phyloP scores from a whole-genome alignment of 2,329 filamentous ascomycete species.

The Sporothrix sp. region DNA sequence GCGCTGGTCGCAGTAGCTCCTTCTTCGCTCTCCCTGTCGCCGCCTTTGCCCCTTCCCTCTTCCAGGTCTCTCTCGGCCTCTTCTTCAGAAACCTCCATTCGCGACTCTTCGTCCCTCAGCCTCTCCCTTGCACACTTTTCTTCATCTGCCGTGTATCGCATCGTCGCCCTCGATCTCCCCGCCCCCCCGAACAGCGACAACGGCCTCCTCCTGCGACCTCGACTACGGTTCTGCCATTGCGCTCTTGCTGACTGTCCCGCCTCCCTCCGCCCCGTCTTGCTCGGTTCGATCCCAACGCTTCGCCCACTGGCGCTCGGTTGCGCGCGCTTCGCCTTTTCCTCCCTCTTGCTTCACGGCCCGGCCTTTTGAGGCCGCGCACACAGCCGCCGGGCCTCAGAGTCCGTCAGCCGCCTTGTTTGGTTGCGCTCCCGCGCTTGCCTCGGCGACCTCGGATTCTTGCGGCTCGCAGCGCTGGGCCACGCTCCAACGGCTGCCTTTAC shows the following conservation, averaged over 20 bases:
- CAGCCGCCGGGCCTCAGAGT: too few relatives aligned
- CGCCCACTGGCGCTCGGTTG: conserved; percentile 5
- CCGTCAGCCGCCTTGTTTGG: too few relatives aligned
- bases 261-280: background rate
- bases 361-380: background rate
- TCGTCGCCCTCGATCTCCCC: background rate
- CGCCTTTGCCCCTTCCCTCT: background rate
- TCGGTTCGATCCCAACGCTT: conserved; percentile 2
- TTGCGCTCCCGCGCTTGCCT: too few relatives aligned
- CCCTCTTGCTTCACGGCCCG: background rate
- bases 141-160: background rate
- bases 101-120: background rate
- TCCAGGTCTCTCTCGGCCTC: background rate
- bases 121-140: background rate
- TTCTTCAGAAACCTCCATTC: background rate
- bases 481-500: too few relatives aligned
- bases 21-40: conserved; percentile 1
- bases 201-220: background rate
- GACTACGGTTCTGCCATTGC: background rate
- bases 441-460: too few relatives aligned
- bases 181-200: background rate
- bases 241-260: conserved; percentile 1
- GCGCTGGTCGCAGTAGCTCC: conserved; percentile 5
- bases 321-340: conserved; percentile 9
- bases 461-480: too few relatives aligned